Evolutionary conservation across 2,329 filamentous ascomycete genomes (phyloP), one percentile per base, ranked within the genome.

Genomic region (Davidsoniella australis): DNA sequence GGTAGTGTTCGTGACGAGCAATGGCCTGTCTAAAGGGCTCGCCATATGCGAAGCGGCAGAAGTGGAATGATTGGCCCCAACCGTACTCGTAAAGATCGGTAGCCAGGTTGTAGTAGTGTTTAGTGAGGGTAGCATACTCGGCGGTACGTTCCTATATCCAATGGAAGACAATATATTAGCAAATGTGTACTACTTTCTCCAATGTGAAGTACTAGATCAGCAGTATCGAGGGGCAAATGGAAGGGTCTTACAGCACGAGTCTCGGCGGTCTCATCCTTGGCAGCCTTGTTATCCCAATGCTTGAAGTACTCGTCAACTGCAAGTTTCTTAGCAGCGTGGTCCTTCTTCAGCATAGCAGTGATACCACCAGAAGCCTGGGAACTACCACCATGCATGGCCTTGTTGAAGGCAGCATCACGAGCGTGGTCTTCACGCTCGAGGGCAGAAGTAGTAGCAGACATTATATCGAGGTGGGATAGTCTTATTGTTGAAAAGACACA

Each of bases 81-180:
- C 88, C 91, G 59, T 94, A 91, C 71, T 96, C 91, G 72, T 94
- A 94, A 46, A 94, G 67, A 62, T 94, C 88, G 57, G 88, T 95
- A n/a, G 85, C 87, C 45, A 94, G 77, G 68, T 95, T 94, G 72
- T 95, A 95, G 74, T 95, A 94, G 65, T 95, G 87, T 72, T 85
- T 80, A 44, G 89, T 95, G 62, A 96, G 68, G 36, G 86, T 93
- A 48, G 88, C 89, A 65, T 96, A 96, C 68, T 95, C 85, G 53
- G 80, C 82, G 60, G 80, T 78, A 62, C 87, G 78, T 57, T 82
- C 75, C 82, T 87, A 59, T 56, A 41, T 33, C 6, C 4, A 12
- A 12, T 9, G 2, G 4, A 29, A 29, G 7, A 33, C 9, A 33
- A 45, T 18, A 6, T 16, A 38, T 45, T 45, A 18, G 18, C 39